Conservation (phyloP, 2,329 filamentous ascomycete genomes). For the Calonectria henricotiae region DNA sequence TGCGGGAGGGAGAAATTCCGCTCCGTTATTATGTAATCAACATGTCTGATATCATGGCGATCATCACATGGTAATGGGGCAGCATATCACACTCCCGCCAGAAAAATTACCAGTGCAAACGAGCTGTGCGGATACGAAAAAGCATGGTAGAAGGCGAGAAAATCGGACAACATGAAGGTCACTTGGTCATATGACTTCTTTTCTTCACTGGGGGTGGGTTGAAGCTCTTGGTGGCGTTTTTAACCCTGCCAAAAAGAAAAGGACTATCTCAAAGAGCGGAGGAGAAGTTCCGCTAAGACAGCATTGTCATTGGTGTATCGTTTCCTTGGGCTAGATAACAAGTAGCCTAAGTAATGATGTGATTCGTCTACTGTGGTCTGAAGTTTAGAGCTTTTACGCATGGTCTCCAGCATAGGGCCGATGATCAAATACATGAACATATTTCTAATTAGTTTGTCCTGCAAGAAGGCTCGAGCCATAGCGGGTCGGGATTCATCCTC, state of each 20-base stretch:
- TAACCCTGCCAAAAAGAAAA: slow-evolving; percentile 10
- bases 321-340: neutral
- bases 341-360: too few species aligned
- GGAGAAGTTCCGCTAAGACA: neutral
- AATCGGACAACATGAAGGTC: too few species aligned
- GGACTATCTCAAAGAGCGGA: neutral
- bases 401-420: neutral
- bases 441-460: slow-evolving; percentile 10
- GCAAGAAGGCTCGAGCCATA: slow-evolving; percentile 17
- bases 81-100: neutral
- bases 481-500: neutral
- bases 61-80: neutral
- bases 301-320: neutral
- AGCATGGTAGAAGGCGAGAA: too few species aligned
- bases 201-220: too few species aligned
- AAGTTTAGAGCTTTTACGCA: too few species aligned
- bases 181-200: too few species aligned
- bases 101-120: neutral
- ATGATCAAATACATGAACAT: neutral
- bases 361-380: neutral
- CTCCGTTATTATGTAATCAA: slow-evolving; percentile 34
- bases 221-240: neutral
- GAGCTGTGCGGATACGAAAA: neutral
- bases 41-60: too few species aligned
- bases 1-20: slow-evolving; percentile 34